Base-by-base conservation (phyloP, 2,329 filamentous ascomycete species). In the Bipolaris gigantea region DNA sequence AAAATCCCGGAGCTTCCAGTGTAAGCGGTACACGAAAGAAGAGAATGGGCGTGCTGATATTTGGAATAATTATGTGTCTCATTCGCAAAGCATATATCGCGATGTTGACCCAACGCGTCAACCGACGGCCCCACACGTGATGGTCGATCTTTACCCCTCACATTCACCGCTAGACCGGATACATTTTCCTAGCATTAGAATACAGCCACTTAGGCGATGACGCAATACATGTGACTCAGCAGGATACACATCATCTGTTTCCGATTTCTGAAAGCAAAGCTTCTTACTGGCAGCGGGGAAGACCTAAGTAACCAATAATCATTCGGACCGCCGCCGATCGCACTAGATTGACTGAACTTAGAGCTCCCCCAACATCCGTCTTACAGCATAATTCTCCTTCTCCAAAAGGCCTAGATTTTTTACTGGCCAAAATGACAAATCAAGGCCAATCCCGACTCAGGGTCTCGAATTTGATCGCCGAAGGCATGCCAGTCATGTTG, bases 401-500 rank as follows among this genome's bases (percentile, higher is more conserved):
- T 25, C 32, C 19, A 27, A 25, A 46, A 46, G 25, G 15, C n/a
- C 32, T 15, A 19, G 16, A 15, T 33, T 32, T 8, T 4, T 21
- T 18, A 35, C 13, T 32, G 27, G 39, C 19, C 11, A 38, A 19
- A 19, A 55, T 55, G 52, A 34, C 42, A 23, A 30, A 35, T 30
- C 7, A 41, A 40, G 27, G 9, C 18, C 48, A 36, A 6, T 33
- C 33, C 33, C 38, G 55, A 40, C 45, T 48, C 15, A 39, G 23
- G 35, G 41, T 36, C 21, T 44, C 25, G 30, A 27, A 53, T 16
- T 52, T 64, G 27, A 66, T 73, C 44, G 15, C 35, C 13, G 44
- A 52, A n/a, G 55, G 56, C 11, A 61, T 60, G 9, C 69, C 69
- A 13, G 56, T 79, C 33, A 62, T 79, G 43, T 63, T 80, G 36